Conservation (phyloP, 2,329 filamentous ascomycete genomes). For the Bipolaris oryzae region DNA sequence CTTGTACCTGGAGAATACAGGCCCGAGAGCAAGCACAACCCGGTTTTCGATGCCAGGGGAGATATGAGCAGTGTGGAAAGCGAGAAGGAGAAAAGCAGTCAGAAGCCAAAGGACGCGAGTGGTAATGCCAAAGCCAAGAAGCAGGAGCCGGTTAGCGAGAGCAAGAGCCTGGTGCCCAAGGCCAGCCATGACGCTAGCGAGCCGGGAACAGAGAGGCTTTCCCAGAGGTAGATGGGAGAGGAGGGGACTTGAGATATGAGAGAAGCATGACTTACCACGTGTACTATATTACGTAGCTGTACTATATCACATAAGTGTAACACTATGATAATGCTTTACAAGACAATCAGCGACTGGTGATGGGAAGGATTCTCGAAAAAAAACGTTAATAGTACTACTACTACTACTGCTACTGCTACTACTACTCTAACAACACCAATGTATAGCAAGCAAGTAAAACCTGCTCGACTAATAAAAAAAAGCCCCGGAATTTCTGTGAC, state of each 20-base stretch:
- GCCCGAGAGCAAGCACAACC: slow-evolving; percentile 17
- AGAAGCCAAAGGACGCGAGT: slow-evolving; percentile 5
- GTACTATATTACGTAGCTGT: slow-evolving; percentile 14
- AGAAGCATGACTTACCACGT: neutral
- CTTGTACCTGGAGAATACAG: slow-evolving; percentile 31
- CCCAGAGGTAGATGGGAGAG: neutral
- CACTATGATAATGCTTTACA: neutral
- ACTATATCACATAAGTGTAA: neutral
- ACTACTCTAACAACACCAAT: neutral
- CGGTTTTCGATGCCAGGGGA: slow-evolving; percentile 9
- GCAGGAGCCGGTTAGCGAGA: slow-evolving; percentile 45
- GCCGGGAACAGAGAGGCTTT: slow-evolving; percentile 2
- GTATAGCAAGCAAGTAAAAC: too few species aligned
- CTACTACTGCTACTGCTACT: neutral
- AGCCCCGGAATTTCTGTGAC: neutral
- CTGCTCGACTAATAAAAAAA: neutral
- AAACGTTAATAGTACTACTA: neutral
- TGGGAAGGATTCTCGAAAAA: neutral
- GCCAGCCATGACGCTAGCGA: slow-evolving; percentile 55
- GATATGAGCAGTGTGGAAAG: slow-evolving; percentile 16
- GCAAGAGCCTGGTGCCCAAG: slow-evolving; percentile 56
- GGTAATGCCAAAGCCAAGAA: slow-evolving; percentile 6
- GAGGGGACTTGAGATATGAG: neutral
- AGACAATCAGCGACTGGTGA: neutral
- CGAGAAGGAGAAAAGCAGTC: slow-evolving; percentile 16